These are phyloP conservation scores for Lolium perenne DNA, from an alignment of 176 grass and related monocot genomes.

Conservation along the genomic window DNA sequence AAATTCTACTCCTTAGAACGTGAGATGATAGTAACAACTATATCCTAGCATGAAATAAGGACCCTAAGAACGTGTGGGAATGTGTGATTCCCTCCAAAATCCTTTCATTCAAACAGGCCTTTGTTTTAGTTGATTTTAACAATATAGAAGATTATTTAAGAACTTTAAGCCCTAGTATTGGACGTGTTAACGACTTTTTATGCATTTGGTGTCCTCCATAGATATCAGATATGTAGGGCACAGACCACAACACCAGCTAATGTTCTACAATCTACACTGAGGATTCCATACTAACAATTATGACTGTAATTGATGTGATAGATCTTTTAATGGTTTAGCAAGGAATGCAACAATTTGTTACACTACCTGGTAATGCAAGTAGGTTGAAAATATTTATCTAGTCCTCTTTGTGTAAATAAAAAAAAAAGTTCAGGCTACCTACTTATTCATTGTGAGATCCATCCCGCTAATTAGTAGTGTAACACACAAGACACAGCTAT, in stretches of 20 bases:
- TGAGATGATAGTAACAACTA: no score
- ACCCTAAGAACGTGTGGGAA: no score
- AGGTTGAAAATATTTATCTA: constrained; percentile 14
- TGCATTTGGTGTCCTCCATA: not conserved
- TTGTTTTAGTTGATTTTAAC: not conserved
- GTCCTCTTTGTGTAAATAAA: not conserved
- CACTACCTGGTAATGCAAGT: not conserved
- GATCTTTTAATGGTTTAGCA: constrained; percentile 8
- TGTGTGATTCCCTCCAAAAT: not conserved
- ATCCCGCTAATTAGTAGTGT: not conserved
- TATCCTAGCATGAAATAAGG: no score
- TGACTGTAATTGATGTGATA: not conserved
- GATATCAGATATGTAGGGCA: constrained; percentile 15
- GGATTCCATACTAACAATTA: not conserved
- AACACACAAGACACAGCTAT: constrained; percentile 25
- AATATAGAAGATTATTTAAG: not conserved
- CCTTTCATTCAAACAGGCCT: not conserved
- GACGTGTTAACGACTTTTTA: not conserved
- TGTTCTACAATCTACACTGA: not conserved
- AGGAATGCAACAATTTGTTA: not conserved
- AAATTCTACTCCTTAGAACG: not conserved
- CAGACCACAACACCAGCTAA: not conserved
- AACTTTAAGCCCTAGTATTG: not conserved
- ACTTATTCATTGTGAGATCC: not conserved
- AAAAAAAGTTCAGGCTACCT: not conserved